Percentiles rank a stretch among this genome's conserved stretches.
Evolutionary conservation across 2,329 filamentous ascomycete genomes (phyloP).

Genomic region (Alternaria brassicicola): DNA sequence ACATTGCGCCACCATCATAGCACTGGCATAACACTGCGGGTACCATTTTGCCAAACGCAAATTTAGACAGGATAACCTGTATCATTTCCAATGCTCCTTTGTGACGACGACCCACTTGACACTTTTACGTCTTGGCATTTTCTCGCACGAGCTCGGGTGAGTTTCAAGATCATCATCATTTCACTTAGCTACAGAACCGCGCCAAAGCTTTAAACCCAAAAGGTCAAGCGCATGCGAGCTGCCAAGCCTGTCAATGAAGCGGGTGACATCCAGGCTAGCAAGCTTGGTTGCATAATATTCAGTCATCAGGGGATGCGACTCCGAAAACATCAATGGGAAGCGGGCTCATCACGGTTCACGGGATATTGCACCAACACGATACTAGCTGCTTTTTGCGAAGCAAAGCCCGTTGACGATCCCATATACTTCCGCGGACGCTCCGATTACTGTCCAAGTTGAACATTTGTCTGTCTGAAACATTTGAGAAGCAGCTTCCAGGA

Average conservation of each 20-base stretch:
- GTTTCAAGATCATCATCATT: constrained; percentile 1
- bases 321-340: neutral
- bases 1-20: constrained; percentile 1
- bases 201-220: neutral
- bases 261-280: neutral
- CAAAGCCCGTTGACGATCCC: neutral
- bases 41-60: neutral
- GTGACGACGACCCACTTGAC: neutral
- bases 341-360: neutral
- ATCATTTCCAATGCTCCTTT: neutral
- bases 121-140: constrained; percentile 1
- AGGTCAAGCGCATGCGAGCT: neutral
- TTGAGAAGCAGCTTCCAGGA: neutral
- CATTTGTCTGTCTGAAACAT: constrained; percentile 10
- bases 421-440: constrained; percentile 10
- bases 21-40: neutral
- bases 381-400: neutral
- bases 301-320: neutral
- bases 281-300: neutral
- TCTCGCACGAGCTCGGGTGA: neutral
- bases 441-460: constrained; percentile 1
- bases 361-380: constrained; percentile 9
- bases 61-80: neutral
- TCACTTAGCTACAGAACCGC: neutral
- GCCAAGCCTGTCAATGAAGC: neutral